phyloP scores from a whole-genome alignment of 176 grass and related monocot genomes.

The Aegilops sharonensis region DNA sequence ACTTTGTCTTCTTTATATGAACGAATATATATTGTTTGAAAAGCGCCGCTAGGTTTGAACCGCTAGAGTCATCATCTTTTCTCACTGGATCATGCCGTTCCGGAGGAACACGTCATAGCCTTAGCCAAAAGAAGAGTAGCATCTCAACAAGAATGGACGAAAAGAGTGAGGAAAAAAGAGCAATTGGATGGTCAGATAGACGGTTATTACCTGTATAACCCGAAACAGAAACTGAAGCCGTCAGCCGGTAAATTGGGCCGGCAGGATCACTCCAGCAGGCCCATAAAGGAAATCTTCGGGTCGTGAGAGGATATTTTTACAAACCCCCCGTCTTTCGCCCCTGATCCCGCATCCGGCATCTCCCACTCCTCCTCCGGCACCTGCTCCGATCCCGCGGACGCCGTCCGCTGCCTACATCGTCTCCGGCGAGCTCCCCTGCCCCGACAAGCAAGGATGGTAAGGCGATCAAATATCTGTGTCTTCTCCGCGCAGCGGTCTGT shows the following conservation, averaged over 20 bases:
- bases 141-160: background rate
- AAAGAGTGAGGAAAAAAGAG: background rate
- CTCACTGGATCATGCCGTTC: background rate
- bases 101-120: background rate
- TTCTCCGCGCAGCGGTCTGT: too few relatives aligned
- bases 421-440: background rate
- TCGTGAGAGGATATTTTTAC: too few relatives aligned
- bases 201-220: background rate
- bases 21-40: background rate
- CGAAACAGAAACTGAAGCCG: background rate
- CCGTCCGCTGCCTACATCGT: background rate
- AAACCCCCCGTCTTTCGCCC: background rate
- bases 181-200: background rate
- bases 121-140: background rate
- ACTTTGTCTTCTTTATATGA: background rate
- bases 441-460: conserved; percentile 36
- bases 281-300: background rate
- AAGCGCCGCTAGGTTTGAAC: background rate
- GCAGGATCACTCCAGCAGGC: background rate
- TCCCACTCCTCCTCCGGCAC: background rate
- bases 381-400: background rate
- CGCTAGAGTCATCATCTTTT: background rate
- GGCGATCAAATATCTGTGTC: background rate
- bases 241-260: background rate
- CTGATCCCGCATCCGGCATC: background rate